Percentiles rank a stretch among this genome's conserved stretches.
Conservation (phyloP, 176 grass and related monocot genomes). For the Carex cristatella region DNA sequence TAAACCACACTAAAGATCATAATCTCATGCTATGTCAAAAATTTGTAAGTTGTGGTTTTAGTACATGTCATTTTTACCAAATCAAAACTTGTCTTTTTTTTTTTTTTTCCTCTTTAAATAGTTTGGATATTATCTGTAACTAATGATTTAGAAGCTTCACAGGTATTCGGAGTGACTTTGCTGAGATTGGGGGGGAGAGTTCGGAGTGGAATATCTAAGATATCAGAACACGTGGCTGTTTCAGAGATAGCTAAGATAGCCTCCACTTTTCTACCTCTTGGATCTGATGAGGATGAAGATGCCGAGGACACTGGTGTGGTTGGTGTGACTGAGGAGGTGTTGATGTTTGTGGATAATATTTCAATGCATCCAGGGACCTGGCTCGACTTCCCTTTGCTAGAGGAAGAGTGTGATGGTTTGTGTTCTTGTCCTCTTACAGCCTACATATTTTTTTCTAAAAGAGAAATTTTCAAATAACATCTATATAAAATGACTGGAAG, state of each 20-base stretch:
- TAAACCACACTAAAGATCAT: background rate
- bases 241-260: slow-evolving; percentile 81
- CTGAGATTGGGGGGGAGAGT: slow-evolving; percentile 63
- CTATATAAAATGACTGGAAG: background rate
- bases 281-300: slow-evolving; percentile 21
- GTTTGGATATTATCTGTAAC: background rate
- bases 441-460: background rate
- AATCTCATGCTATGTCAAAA: background rate
- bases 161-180: slow-evolving; percentile 46
- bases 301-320: slow-evolving; percentile 10
- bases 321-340: slow-evolving; percentile 60
- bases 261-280: slow-evolving; percentile 60
- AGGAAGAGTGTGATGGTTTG: slow-evolving; percentile 52
- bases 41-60: background rate
- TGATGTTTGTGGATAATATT: slow-evolving; percentile 69
- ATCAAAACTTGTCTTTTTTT: background rate
- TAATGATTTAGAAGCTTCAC: background rate
- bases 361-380: slow-evolving; percentile 79
- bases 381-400: slow-evolving; percentile 75
- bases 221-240: slow-evolving; percentile 63
- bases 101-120: background rate
- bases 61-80: background rate
- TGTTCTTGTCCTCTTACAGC: slow-evolving; percentile 13
- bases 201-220: slow-evolving; percentile 63
- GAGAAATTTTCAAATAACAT: background rate